These are phyloP conservation scores for Starmerella apis DNA, from an alignment of 805 yeast species.

Conservation along the genomic window DNA sequence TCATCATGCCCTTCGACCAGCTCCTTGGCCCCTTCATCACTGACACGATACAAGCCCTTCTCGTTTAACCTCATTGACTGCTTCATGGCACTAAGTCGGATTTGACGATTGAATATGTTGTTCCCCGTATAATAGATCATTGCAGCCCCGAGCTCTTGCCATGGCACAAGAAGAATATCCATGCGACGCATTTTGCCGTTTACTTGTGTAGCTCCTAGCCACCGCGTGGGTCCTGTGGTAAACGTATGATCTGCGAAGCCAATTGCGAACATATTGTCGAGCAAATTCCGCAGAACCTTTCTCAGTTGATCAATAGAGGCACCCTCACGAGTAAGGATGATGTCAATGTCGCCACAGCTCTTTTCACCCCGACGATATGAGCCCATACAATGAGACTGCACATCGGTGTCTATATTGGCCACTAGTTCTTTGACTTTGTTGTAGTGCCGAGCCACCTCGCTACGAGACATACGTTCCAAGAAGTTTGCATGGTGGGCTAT, in stretches of 20 bases:
- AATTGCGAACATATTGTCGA: constrained; percentile 23
- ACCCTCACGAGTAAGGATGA: constrained; percentile 36
- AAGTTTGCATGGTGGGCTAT: constrained; percentile 42
- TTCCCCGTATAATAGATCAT: constrained; percentile 48
- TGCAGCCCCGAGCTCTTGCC: constrained; percentile 40
- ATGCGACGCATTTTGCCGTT: constrained; percentile 41
- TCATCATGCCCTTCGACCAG: constrained; percentile 40
- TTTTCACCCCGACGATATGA: constrained; percentile 43
- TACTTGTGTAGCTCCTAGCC: constrained; percentile 31
- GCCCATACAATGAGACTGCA: constrained; percentile 39
- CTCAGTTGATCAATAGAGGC: constrained; percentile 24
- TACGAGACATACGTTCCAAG: constrained; percentile 37
- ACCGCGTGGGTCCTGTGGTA: constrained; percentile 26
- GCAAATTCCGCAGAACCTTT: constrained; percentile 15
- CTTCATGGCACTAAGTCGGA: constrained; percentile 37
- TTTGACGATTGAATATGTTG: constrained; percentile 40
- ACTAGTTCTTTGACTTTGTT: constrained; percentile 29
- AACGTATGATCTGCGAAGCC: constrained; percentile 34
- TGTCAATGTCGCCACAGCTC: constrained; percentile 45
- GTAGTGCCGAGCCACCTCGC: constrained; percentile 37
- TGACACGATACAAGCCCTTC: constrained; percentile 35
- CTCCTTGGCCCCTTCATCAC: constrained; percentile 13
- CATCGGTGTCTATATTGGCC: constrained; percentile 31
- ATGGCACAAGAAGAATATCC: constrained; percentile 42
- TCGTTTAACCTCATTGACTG: constrained; percentile 36